Evolutionary conservation across 2,329 filamentous ascomycete genomes (phyloP).

Genomic region (Fonsecaea nubica): DNA sequence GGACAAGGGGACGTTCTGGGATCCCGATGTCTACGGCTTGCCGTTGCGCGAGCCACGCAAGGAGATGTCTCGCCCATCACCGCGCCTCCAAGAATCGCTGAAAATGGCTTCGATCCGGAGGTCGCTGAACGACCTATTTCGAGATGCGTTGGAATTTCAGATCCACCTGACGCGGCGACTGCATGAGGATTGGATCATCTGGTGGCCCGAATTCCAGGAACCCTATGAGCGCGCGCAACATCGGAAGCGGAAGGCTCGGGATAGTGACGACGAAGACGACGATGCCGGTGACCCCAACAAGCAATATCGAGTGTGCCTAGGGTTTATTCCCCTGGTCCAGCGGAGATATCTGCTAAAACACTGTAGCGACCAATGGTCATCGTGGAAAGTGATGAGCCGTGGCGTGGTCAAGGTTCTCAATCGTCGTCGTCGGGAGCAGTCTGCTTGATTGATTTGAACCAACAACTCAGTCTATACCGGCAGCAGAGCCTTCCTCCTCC

Average conservation of each 20-base stretch:
- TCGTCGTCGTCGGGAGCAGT: too few species aligned
- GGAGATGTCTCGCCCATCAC: background rate
- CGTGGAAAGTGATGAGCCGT: background rate
- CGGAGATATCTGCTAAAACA: too few species aligned
- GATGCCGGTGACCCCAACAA: background rate
- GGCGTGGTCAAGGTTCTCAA: background rate
- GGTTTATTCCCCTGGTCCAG: background rate
- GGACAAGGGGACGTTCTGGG: background rate
- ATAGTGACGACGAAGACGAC: background rate
- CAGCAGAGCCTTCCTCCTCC: too few species aligned
- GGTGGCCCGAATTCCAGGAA: background rate
- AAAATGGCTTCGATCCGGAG: background rate
- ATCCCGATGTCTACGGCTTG: background rate
- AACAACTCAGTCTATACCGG: too few species aligned
- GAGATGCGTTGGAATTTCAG: background rate
- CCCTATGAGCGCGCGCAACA: background rate
- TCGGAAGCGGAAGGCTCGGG: background rate
- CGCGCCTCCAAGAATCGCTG: background rate
- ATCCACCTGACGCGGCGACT: background rate
- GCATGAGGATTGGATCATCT: background rate
- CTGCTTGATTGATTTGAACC: too few species aligned
- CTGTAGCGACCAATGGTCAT: background rate
- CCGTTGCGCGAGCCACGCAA: background rate
- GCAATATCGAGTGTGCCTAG: background rate
- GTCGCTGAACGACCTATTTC: background rate